phyloP scores from a whole-genome alignment of 2,329 filamentous ascomycete species.

The Trichoderma sp. region DNA sequence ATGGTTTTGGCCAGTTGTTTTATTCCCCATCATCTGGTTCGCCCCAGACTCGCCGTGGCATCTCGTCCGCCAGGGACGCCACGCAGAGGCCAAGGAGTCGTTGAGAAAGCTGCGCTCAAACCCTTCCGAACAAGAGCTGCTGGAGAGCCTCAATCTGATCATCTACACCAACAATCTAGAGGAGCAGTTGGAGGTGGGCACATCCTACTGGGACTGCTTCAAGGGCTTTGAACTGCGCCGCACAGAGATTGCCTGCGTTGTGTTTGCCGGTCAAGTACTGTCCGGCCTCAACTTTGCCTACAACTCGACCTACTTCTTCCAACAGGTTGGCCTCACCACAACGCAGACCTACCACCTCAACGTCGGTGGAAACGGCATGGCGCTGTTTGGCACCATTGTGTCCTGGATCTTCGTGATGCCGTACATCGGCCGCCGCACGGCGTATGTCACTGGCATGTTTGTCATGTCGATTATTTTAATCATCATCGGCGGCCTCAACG shows the following conservation, averaged over 20 bases:
- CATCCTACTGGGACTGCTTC: conserved; percentile 48
- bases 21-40: conserved; percentile 44
- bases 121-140: conserved; percentile 18
- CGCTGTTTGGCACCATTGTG: conserved; percentile 45
- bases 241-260: conserved; percentile 50
- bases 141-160: conserved; percentile 42
- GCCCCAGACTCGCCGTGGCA: conserved; percentile 51
- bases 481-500: conserved; percentile 47
- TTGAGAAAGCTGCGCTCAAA: conserved; percentile 36
- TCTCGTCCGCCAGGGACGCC: conserved; percentile 40
- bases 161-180: conserved; percentile 46
- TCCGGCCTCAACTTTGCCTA: conserved; percentile 35
- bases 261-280: conserved; percentile 20
- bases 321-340: conserved; percentile 39
- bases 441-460: conserved; percentile 49
- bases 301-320: conserved; percentile 45
- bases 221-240: conserved; percentile 48
- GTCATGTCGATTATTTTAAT: conserved; percentile 43
- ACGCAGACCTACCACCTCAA: conserved; percentile 38
- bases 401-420: conserved; percentile 47
- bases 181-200: conserved; percentile 39
- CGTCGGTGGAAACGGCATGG: conserved; percentile 44
- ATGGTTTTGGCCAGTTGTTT: conserved; percentile 50
- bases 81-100: conserved; percentile 39
- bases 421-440: conserved; percentile 46